A percentile compares a stretch with the other conserved stretches of the same genome.
These are phyloP conservation scores for Chalaropsis ovoidea DNA, from an alignment of 2,329 filamentous ascomycete species.

Conservation along the genomic window DNA sequence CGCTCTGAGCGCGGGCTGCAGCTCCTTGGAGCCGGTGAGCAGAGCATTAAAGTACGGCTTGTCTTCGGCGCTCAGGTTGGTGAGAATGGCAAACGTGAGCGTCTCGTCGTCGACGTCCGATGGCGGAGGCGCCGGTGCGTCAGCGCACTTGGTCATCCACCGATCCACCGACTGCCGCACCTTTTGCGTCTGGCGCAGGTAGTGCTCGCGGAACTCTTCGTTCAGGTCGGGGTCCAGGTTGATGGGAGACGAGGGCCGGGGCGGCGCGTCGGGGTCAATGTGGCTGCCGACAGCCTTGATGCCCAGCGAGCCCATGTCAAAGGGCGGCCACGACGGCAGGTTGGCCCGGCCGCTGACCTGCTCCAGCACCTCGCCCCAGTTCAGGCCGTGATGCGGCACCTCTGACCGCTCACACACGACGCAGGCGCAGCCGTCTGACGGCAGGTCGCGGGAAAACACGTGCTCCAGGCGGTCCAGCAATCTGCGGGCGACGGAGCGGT, in stretches of 20 bases:
- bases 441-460: slow-evolving; percentile 87
- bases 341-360: slow-evolving; percentile 81
- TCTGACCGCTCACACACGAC: slow-evolving; percentile 62
- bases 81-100: slow-evolving; percentile 83
- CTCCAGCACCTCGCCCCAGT: slow-evolving; percentile 93
- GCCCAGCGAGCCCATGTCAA: slow-evolving; percentile 57
- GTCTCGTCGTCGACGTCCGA: slow-evolving; percentile 93
- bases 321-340: slow-evolving; percentile 79
- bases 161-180: slow-evolving; percentile 82
- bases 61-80: slow-evolving; percentile 66
- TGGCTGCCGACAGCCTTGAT: slow-evolving; percentile 50
- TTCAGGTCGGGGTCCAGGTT: slow-evolving; percentile 89
- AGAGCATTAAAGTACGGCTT: slow-evolving; percentile 75
- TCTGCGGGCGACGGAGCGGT: slow-evolving; percentile 83
- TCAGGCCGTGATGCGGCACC: slow-evolving; percentile 61
- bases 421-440: slow-evolving; percentile 73
- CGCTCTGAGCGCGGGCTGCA: slow-evolving; percentile 49
- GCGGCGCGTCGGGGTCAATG: slow-evolving; percentile 48
- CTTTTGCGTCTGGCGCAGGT: slow-evolving; percentile 83
- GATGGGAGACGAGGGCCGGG: slow-evolving; percentile 50
- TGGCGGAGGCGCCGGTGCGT: slow-evolving; percentile 62
- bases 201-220: slow-evolving; percentile 86
- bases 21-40: slow-evolving; percentile 49
- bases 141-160: slow-evolving; percentile 75
- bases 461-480: slow-evolving; percentile 84